Evolutionary conservation across 2,329 filamentous ascomycete species (phyloP), one percentile per base, ranked within the genome.

Genomic region (Mollisia scopiformis): DNA sequence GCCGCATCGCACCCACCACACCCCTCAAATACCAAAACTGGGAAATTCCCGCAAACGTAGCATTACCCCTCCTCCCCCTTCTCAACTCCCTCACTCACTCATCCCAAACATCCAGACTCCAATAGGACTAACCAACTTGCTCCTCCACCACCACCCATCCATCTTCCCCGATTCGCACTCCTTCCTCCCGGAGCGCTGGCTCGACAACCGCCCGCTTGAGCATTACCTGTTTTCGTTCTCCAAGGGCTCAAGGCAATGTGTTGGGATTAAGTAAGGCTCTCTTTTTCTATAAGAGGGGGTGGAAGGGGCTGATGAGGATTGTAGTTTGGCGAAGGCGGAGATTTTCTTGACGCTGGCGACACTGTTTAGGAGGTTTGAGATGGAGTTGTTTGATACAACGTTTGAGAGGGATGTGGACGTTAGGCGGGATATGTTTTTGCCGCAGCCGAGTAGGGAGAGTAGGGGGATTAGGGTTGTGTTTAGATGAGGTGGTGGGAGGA

Each of bases 401-500:
- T 35, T 43, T 14, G 27, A 54, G 23, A 33, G 27, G 27, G 50
- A 55, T 43, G 39, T 59, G 2, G 39, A 54, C 23, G 13, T 55
- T 5, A 46, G 47, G n/a, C 37, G 50, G 37, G 50, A 50, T 13
- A 46, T 59, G 50, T 55, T 59, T 33, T 28, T 54, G n/a, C 50
- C 50, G 14, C 39, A 47, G 19, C 31, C 39, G 27, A 54, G 49
- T 55, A 19, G 8, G 6, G 27, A 47, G 19, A 54, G 49, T 39
- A 35, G 43, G 19, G 57, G 57, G 16, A n/a, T 59, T 39, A 46
- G 57, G 28, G n/a, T 55, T 21, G 31, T 58, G 23, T 59, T 59
- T 19, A 55, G 11, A 35, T 43, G 37, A 43, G 14, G 46, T 16
- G 39, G 39, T 10, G 6, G 39, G n/a, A 21, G 5, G n/a, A 21